phyloP scores from a whole-genome alignment of 2,329 filamentous ascomycete species.

The Gliomastix tumulicola region DNA sequence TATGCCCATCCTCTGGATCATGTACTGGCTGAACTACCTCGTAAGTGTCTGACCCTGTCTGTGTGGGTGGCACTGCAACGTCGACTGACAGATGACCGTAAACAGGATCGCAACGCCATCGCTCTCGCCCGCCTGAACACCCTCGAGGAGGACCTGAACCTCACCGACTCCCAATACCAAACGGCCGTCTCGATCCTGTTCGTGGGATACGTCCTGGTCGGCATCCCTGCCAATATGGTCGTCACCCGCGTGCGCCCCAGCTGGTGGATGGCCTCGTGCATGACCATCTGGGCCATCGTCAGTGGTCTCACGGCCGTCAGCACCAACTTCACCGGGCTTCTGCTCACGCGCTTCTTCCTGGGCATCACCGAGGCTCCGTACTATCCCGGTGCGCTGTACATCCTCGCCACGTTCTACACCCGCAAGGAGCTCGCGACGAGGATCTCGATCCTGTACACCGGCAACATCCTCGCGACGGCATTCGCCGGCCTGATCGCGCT shows the following conservation, averaged over 20 bases:
- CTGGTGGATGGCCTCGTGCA: constrained; percentile 13
- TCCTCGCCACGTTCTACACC: constrained; percentile 48
- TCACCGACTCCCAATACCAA: constrained; percentile 14
- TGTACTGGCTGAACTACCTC: constrained; percentile 9
- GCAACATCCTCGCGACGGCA: constrained; percentile 24
- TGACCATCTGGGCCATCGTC: constrained; percentile 12
- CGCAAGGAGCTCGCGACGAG: constrained; percentile 36
- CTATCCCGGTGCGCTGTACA: constrained; percentile 26
- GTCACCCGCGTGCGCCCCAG: constrained; percentile 34
- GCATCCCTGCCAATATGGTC: constrained; percentile 27
- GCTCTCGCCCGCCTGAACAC: constrained; percentile 34
- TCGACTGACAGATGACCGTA: too few species aligned
- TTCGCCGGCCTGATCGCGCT: constrained; percentile 37
- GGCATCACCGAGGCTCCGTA: constrained; percentile 49
- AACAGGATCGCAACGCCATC: constrained; percentile 18
- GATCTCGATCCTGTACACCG: constrained; percentile 36
- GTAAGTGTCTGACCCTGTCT: neutral
- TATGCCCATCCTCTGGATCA: constrained; percentile 14
- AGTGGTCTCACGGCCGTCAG: constrained; percentile 30
- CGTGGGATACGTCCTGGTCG: constrained; percentile 23
- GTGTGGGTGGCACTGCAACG: neutral
- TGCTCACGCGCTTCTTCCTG: constrained; percentile 35
- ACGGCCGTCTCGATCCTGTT: constrained; percentile 25
- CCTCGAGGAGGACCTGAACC: constrained; percentile 43
- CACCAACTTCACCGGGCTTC: constrained; percentile 30